A percentile compares a stretch with the other conserved stretches of the same genome.
phyloP scores from a whole-genome alignment of 1,284 basidiomycete genomes.

The Heterobasidion parviporum region DNA sequence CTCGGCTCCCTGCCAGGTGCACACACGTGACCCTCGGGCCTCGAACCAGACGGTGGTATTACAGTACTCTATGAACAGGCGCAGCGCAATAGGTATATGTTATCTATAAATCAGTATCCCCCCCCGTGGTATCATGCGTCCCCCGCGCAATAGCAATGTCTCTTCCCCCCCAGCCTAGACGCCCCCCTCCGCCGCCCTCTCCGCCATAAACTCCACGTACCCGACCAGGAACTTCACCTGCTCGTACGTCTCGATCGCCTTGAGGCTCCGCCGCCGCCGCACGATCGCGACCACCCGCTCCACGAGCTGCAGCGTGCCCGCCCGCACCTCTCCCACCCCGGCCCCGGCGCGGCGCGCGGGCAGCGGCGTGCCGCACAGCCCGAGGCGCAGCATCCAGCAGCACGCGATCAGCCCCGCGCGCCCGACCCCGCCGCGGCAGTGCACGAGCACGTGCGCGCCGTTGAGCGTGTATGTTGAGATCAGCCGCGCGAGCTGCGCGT shows the following conservation, averaged over 20 bases:
- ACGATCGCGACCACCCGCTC: constrained; percentile 71
- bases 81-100: background rate
- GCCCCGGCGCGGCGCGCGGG: background rate
- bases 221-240: constrained; percentile 83
- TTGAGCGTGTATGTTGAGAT: constrained; percentile 70
- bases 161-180: background rate
- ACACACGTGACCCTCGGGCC: too few species aligned
- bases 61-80: too few species aligned
- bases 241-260: constrained; percentile 88
- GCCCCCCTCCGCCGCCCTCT: background rate
- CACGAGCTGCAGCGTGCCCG: constrained; percentile 56
- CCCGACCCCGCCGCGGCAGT: constrained; percentile 94
- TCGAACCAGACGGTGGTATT: too few species aligned
- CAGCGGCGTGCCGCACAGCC: constrained; percentile 53
- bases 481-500: constrained; percentile 64
- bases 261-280: constrained; percentile 67
- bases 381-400: constrained; percentile 90
- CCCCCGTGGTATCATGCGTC: background rate
- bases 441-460: constrained; percentile 75
- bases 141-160: too few species aligned
- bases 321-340: constrained; percentile 19
- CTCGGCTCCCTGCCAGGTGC: too few species aligned
- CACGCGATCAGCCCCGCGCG: constrained; percentile 90
- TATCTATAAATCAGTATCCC: background rate
- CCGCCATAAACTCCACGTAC: constrained; percentile 60